Evolutionary conservation across 2,329 filamentous ascomycete species (phyloP), one percentile per base, ranked within the genome.

Genomic region (Scortechinia acanthostroma): DNA sequence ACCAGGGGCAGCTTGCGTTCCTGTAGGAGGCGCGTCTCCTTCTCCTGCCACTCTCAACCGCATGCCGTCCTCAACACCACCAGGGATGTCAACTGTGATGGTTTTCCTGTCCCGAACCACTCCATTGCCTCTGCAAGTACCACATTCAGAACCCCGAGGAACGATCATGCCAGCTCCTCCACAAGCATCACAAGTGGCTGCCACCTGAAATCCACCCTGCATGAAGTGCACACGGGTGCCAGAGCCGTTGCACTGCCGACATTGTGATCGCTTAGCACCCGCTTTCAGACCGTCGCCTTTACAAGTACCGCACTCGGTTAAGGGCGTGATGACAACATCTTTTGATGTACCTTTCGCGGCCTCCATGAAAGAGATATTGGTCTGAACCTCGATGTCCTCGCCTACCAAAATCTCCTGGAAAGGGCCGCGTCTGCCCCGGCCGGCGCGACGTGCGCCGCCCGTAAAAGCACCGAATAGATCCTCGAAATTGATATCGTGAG

Each of bases 51-150:
- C 72, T 44, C 80, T 71, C 52, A 88, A 60, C 42, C 82, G 73
- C 83, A 87, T 87, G 21, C 83, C 83, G 58, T 88, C 83, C 53
- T 87, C 84, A 14, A 88, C 80, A 53, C 84, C 84, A 23, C 78
- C 80, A 2, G 84, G 84, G 42, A 88, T 86, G 54, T 88, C 82
- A 43, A 88, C 70, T 47, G 70, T 76, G 35, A 88, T 73, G 1
- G 77, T 82, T 58, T 77, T 79, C 43, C 74, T 67, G 51, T 87
- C 80, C 50, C 80, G 69, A 15, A 79, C 68, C 14, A 85, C 83
- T 43, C 84, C 84, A 43, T 80, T 74, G 15, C 84, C 84, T 47
- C 66, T 60, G 55, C 84, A 88, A 1, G 73, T 72, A 21, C 70
- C 65, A 59, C 84, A 88, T 53, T 86, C 80, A 5, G 72, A 75